Conservation (phyloP, 306 rosid species). For the Cucumis hystrix region DNA sequence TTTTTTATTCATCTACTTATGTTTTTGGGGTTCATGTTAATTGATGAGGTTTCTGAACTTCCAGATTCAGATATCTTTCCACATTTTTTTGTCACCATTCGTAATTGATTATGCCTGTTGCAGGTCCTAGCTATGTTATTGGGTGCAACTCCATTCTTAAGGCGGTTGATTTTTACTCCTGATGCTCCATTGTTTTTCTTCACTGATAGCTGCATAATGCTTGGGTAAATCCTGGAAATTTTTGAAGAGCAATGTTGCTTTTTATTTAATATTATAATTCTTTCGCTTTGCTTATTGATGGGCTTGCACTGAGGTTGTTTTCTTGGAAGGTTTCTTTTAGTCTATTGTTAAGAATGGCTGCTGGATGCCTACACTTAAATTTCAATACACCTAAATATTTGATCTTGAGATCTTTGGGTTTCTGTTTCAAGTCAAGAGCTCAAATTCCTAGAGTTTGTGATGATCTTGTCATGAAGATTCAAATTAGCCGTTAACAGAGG, state of each 20-base stretch:
- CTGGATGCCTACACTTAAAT: neutral
- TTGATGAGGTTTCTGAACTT: neutral
- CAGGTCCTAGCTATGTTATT: slow-evolving; percentile 86
- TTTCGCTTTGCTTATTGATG: neutral
- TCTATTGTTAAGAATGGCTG: neutral
- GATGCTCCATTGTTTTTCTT: slow-evolving; percentile 88
- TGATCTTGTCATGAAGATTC: neutral
- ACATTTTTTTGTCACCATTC: neutral
- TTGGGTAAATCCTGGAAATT: slow-evolving; percentile 56
- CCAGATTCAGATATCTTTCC: neutral
- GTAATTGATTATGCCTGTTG: slow-evolving; percentile 8
- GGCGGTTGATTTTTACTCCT: slow-evolving; percentile 52
- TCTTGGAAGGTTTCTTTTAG: neutral
- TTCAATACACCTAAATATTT: neutral
- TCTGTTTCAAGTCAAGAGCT: slow-evolving; percentile 2
- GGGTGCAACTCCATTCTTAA: slow-evolving; percentile 67
- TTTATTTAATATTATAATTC: neutral
- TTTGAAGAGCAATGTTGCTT: neutral
- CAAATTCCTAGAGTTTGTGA: neutral
- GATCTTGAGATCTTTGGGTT: neutral
- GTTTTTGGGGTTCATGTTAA: neutral
- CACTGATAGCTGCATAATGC: slow-evolving; percentile 95
- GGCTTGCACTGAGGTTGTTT: neutral
- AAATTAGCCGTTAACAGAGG: neutral
- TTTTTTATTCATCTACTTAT: neutral